Percentiles rank a stretch among this genome's conserved stretches.
These are phyloP conservation scores for Hydnomerulius pinastri DNA, from an alignment of 768 basidiomycete genomes.

Conservation along the genomic window DNA sequence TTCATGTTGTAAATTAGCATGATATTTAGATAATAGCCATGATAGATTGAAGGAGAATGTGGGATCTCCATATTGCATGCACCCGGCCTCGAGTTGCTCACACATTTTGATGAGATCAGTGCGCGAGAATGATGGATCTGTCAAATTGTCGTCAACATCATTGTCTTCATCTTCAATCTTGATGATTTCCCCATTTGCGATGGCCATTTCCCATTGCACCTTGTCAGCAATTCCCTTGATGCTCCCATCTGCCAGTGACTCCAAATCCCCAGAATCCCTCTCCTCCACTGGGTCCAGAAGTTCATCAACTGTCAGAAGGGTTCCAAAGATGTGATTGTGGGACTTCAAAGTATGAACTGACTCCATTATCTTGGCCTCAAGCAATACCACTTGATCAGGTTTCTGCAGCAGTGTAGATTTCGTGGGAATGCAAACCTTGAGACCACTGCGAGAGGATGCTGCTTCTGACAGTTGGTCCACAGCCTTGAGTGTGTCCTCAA, in stretches of 20 bases:
- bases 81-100: slow-evolving; percentile 2
- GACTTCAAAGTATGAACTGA: slow-evolving; percentile 13
- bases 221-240: background rate
- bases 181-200: slow-evolving; percentile 1
- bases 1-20: background rate
- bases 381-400: background rate
- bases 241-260: background rate
- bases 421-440: slow-evolving; percentile 4
- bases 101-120: slow-evolving; percentile 1
- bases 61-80: slow-evolving; percentile 2
- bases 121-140: background rate
- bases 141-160: background rate
- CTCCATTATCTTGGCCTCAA: slow-evolving; percentile 13
- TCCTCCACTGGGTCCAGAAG: slow-evolving; percentile 21
- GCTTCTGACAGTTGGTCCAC: background rate
- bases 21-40: background rate
- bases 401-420: background rate
- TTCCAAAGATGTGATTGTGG: slow-evolving; percentile 13
- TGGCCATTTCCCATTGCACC: background rate
- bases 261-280: background rate
- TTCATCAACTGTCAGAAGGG: slow-evolving; percentile 7
- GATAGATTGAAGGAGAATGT: background rate
- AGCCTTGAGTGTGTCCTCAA: background rate
- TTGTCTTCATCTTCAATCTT: background rate
- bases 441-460: background rate